Conservation (phyloP, 1,284 basidiomycete genomes). For the Xerocomus minutiporus region DNA sequence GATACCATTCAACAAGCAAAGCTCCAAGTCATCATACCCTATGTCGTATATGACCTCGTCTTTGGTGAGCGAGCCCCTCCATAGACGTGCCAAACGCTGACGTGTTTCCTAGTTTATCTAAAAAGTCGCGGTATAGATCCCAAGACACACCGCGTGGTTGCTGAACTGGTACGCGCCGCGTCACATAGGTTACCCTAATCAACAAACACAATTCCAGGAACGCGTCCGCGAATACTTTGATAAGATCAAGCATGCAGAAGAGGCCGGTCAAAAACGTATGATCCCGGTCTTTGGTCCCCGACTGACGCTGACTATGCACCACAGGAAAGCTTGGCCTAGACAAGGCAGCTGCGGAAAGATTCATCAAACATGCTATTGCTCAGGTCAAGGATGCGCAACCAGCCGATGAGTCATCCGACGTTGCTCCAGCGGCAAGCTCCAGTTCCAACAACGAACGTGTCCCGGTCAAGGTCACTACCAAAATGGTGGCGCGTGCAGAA, state of each 20-base stretch:
- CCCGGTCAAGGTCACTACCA: constrained; percentile 57
- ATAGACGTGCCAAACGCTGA: neutral
- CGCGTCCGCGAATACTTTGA: constrained; percentile 73
- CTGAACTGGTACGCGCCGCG: constrained; percentile 59
- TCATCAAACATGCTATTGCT: constrained; percentile 78
- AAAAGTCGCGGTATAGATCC: constrained; percentile 75
- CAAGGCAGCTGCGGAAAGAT: constrained; percentile 72
- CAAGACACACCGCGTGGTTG: constrained; percentile 67
- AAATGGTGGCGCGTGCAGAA: constrained; percentile 62
- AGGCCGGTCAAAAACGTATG: constrained; percentile 53
- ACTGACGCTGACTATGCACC: neutral
- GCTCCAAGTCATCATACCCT: constrained; percentile 67
- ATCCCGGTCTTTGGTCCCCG: constrained; percentile 3
- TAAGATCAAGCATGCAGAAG: constrained; percentile 72
- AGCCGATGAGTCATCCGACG: constrained; percentile 24
- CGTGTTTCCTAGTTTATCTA: constrained; percentile 56
- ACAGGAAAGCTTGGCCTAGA: constrained; percentile 44
- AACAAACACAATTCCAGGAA: constrained; percentile 42
- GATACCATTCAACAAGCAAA: constrained; percentile 78
- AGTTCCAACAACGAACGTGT: constrained; percentile 30
- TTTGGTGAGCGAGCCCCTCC: constrained; percentile 49
- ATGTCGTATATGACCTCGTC: constrained; percentile 78
- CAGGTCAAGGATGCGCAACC: constrained; percentile 45
- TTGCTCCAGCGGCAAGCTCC: constrained; percentile 9
- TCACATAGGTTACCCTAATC: neutral